Evolutionary conservation across 2,329 filamentous ascomycete genomes (phyloP).

Genomic region (Aspergillus tubingensis): DNA sequence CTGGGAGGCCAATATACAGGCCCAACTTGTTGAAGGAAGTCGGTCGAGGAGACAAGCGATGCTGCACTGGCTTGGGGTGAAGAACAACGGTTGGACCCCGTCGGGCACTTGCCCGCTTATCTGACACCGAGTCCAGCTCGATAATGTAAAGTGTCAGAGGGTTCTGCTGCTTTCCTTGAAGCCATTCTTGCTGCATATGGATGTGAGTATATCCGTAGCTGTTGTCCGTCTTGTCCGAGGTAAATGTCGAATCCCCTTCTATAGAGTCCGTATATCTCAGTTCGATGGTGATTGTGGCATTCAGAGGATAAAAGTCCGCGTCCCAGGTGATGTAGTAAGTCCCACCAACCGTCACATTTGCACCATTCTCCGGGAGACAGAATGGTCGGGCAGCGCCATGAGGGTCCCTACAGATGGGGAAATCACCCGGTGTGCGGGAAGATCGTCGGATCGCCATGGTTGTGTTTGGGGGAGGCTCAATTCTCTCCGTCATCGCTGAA

Average conservation of each 20-base stretch:
- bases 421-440: constrained; percentile 23
- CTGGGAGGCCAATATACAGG: constrained; percentile 46
- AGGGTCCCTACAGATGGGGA: constrained; percentile 34
- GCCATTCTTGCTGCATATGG: constrained; percentile 43
- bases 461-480: constrained; percentile 9
- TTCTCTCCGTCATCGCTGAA: neutral
- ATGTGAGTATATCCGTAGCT: constrained; percentile 43
- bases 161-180: constrained; percentile 39
- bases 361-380: constrained; percentile 38
- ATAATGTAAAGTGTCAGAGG: constrained; percentile 43
- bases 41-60: constrained; percentile 37
- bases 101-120: constrained; percentile 27
- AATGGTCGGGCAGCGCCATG: constrained; percentile 30
- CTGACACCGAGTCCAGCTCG: constrained; percentile 30
- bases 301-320: constrained; percentile 33
- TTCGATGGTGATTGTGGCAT: constrained; percentile 36
- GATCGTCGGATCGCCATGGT: constrained; percentile 2
- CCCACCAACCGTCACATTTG: constrained; percentile 38
- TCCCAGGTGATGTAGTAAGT: constrained; percentile 46
- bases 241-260: constrained; percentile 38
- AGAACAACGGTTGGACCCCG: constrained; percentile 42
- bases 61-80: constrained; percentile 34
- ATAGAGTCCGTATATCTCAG: constrained; percentile 39
- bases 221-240: constrained; percentile 38
- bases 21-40: constrained; percentile 35